Conservation (phyloP, 2,329 filamentous ascomycete genomes). For the Monilinia fructigena region DNA sequence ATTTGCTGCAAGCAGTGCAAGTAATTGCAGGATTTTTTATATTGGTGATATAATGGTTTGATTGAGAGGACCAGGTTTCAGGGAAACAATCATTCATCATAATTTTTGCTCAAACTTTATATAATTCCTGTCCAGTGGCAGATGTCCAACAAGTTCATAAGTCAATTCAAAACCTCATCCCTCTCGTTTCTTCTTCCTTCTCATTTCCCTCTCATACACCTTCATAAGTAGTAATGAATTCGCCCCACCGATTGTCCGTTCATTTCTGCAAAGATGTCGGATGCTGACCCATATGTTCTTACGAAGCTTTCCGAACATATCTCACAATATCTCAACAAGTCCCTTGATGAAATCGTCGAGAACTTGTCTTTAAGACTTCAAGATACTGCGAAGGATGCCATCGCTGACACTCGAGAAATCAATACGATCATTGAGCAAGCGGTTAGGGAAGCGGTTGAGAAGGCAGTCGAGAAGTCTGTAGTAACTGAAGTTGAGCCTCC, state of each 20-base stretch:
- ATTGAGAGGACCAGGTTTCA: conserved; percentile 1
- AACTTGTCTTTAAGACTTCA: conserved; percentile 18
- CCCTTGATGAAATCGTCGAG: conserved; percentile 19
- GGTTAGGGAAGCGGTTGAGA: conserved; percentile 20
- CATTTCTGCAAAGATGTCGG: conserved; percentile 20
- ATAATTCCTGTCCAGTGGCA: conserved; percentile 20
- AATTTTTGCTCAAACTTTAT: conserved; percentile 8
- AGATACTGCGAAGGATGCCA: conserved; percentile 20
- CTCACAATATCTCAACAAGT: conserved; percentile 19
- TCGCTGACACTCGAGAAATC: conserved; percentile 21
- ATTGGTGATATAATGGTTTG: conserved; percentile 4
- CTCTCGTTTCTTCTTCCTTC: not conserved
- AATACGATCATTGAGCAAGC: conserved; percentile 19
- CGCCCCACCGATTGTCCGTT: conserved; percentile 15
- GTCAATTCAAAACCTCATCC: conserved; percentile 12
- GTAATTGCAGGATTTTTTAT: conserved; percentile 14
- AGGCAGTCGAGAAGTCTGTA: conserved; percentile 17
- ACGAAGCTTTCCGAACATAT: conserved; percentile 22
- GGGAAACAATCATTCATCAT: conserved; percentile 5
- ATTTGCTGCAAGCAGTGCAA: conserved; percentile 11
- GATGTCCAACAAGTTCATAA: conserved; percentile 7
- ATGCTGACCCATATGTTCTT: conserved; percentile 20
- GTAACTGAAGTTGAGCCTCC: conserved; percentile 14
- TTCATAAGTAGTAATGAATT: conserved; percentile 8
- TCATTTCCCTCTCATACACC: not conserved